Percentiles rank a stretch among this genome's conserved stretches.
Conservation (phyloP, 768 basidiomycete species). For the Mycena vitilis region DNA sequence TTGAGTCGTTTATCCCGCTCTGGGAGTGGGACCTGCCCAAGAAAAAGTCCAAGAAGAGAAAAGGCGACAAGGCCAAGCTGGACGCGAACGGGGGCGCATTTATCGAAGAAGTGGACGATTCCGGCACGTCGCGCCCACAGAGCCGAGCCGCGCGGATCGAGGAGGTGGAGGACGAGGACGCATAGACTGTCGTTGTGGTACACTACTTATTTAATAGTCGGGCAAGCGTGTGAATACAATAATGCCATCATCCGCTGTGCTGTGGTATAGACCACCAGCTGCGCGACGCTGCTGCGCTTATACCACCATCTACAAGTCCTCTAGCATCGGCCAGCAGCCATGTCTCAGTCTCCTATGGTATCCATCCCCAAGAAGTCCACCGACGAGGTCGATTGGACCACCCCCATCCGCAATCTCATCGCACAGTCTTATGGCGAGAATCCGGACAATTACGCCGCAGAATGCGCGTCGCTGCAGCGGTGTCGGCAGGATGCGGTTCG, state of each 20-base stretch:
- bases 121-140: conserved; percentile 53
- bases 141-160: conserved; percentile 59
- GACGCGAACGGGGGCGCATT: conserved; percentile 52
- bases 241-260: neutral
- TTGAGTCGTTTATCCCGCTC: conserved; percentile 95
- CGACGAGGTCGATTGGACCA: conserved; percentile 96
- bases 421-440: conserved; percentile 93
- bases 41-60: conserved; percentile 55
- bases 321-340: conserved; percentile 39
- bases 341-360: conserved; percentile 91
- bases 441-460: conserved; percentile 88
- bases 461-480: conserved; percentile 86
- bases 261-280: neutral
- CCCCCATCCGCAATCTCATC: conserved; percentile 86
- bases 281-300: conserved; percentile 7
- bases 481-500: conserved; percentile 96
- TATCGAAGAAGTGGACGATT: conserved; percentile 61
- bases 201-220: no score
- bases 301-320: neutral
- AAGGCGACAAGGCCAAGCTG: conserved; percentile 47
- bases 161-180: conserved; percentile 60
- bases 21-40: conserved; percentile 87
- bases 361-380: conserved; percentile 95
- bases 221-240: no score
- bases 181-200: conserved; percentile 30